Conservation (phyloP, 2,329 filamentous ascomycete species). For the Arthroderma uncinatum region DNA sequence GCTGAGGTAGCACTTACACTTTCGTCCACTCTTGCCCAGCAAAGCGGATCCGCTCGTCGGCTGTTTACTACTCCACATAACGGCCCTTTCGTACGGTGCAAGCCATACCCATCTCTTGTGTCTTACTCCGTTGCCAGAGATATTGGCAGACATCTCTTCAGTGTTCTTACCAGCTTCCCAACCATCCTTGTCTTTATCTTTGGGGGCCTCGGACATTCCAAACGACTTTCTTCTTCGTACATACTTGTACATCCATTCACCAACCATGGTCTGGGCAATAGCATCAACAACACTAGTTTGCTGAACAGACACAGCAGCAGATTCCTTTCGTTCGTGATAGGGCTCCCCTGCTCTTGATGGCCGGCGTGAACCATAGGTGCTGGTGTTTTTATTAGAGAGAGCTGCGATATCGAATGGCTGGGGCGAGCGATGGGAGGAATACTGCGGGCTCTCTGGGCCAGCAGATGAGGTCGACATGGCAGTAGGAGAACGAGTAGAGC, state of each 20-base stretch:
- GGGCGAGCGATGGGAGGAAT: conserved; percentile 48
- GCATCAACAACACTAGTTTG: conserved; percentile 81
- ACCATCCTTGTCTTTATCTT: conserved; percentile 19
- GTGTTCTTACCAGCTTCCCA: conserved; percentile 46
- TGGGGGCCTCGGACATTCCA: conserved; percentile 47
- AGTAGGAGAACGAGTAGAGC: conserved; percentile 35
- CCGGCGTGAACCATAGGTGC: conserved; percentile 19
- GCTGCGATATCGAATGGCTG: conserved; percentile 63
- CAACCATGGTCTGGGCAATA: conserved; percentile 96
- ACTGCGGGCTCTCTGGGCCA: conserved; percentile 54
- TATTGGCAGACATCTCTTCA: conserved; percentile 59
- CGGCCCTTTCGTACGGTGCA: conserved; percentile 86
- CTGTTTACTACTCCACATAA: conserved; percentile 98
- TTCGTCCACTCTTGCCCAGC: conserved; percentile 87
- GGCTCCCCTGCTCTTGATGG: conserved; percentile 18
- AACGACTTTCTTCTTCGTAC: conserved; percentile 65
- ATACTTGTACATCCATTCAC: conserved; percentile 53
- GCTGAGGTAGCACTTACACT: conserved; percentile 49
- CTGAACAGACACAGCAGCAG: conserved; percentile 47
- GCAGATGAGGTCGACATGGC: conserved; percentile 56
- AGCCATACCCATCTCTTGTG: conserved; percentile 99
- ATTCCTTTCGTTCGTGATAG: conserved; percentile 35
- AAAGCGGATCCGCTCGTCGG: conserved; percentile 76
- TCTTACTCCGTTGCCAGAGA: conserved; percentile 53
- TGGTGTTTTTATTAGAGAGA: conserved; percentile 29